Evolutionary conservation across 2,329 filamentous ascomycete species (phyloP).

Genomic region (Ceratocystis colombiana): DNA sequence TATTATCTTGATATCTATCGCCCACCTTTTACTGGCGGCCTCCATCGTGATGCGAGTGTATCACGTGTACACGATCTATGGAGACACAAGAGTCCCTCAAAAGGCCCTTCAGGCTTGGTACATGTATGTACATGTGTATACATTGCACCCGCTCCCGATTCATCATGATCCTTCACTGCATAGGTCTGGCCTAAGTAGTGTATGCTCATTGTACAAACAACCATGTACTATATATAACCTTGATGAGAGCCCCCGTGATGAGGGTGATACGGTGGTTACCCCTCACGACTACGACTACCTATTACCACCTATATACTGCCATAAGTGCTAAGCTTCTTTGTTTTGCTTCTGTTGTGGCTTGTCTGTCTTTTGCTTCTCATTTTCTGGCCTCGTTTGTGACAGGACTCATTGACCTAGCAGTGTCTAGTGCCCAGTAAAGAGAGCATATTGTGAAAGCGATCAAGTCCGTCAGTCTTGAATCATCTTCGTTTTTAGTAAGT

Average conservation of each 20-base stretch:
- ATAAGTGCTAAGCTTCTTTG: neutral
- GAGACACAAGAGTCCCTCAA: neutral
- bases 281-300: constrained; percentile 4
- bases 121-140: neutral
- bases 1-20: neutral
- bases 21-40: neutral
- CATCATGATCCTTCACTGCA: neutral
- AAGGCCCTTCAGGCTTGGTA: neutral
- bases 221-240: too few species aligned
- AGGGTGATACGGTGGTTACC: constrained; percentile 3
- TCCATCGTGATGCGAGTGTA: neutral
- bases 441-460: too few species aligned
- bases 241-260: neutral
- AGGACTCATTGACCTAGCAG: too few species aligned
- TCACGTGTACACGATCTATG: neutral
- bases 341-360: neutral
- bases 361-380: neutral
- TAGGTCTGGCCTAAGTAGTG: neutral
- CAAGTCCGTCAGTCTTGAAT: too few species aligned
- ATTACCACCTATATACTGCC: neutral
- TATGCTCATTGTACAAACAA: neutral
- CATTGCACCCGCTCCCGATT: neutral
- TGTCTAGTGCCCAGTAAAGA: too few species aligned
- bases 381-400: neutral
- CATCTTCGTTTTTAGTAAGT: too few species aligned